phyloP scores from a whole-genome alignment of 768 basidiomycete species.

The Phallus indusiatus region DNA sequence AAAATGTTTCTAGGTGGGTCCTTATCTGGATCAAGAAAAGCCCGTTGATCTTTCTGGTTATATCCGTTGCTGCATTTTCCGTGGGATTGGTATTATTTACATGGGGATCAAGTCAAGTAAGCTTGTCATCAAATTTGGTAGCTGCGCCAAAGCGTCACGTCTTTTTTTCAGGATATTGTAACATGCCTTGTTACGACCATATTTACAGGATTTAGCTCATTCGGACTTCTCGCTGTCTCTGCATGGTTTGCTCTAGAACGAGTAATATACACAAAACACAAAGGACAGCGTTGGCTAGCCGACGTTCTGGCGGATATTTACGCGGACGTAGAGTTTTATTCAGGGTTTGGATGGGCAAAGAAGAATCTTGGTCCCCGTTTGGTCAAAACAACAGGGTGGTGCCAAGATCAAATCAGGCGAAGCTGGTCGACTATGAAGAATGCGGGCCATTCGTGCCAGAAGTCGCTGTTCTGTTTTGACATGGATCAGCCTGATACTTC shows the following conservation, averaged over 20 bases:
- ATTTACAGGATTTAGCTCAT: constrained; percentile 64
- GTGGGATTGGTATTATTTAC: constrained; percentile 69
- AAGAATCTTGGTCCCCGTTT: no score
- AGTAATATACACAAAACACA: constrained; percentile 51
- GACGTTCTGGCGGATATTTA: constrained; percentile 43
- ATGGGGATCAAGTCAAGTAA: constrained; percentile 68
- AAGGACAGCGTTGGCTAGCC: constrained; percentile 60
- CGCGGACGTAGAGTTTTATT: constrained; percentile 18
- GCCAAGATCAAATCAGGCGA: background rate
- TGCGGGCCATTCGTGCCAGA: background rate
- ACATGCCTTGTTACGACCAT: constrained; percentile 69
- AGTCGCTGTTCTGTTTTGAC: background rate
- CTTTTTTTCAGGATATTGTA: constrained; percentile 34
- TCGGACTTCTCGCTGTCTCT: constrained; percentile 62
- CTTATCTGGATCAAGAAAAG: constrained; percentile 82
- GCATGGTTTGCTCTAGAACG: constrained; percentile 67
- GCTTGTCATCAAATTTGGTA: constrained; percentile 21
- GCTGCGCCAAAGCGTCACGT: constrained; percentile 11
- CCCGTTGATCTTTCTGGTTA: constrained; percentile 72
- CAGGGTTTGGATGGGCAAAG: constrained; percentile 17
- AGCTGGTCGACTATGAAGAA: background rate
- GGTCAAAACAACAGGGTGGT: background rate
- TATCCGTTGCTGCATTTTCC: constrained; percentile 78
- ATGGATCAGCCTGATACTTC: background rate
- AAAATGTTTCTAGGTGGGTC: constrained; percentile 37